Conservation (phyloP, 2,329 filamentous ascomycete species). For the Colletotrichum liriopes region DNA sequence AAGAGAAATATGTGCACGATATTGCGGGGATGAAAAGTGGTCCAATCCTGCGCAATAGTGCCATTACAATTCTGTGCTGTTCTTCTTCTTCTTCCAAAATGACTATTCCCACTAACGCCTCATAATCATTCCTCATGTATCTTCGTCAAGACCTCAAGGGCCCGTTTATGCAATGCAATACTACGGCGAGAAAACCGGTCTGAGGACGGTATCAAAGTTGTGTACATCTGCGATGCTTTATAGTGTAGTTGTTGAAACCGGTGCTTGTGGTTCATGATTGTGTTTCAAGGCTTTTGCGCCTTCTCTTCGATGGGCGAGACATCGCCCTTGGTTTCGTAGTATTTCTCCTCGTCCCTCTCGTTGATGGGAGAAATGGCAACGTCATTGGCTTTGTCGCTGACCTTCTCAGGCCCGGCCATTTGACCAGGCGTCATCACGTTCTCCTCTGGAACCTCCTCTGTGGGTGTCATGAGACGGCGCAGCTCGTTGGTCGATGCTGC, state of each 20-base stretch:
- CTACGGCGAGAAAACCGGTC: neutral
- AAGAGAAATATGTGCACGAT: conserved; percentile 9
- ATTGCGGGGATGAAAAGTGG: neutral
- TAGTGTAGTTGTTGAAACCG: neutral
- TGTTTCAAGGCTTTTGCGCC: conserved; percentile 19
- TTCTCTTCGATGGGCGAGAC: conserved; percentile 29
- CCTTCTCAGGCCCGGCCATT: conserved; percentile 16
- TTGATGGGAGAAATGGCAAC: conserved; percentile 34
- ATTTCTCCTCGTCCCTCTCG: conserved; percentile 36
- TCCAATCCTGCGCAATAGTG: conserved; percentile 8
- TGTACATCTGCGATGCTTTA: neutral
- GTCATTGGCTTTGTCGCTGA: conserved; percentile 12
- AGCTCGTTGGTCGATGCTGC: conserved; percentile 32
- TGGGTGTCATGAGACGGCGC: conserved; percentile 46
- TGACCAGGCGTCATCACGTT: conserved; percentile 28
- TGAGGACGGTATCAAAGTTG: neutral
- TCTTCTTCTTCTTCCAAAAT: neutral
- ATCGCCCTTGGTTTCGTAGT: conserved; percentile 11
- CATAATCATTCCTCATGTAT: conserved; percentile 40
- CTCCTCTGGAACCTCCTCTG: conserved; percentile 45
- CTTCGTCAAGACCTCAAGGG: conserved; percentile 31
- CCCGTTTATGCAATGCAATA: conserved; percentile 37
- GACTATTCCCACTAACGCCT: conserved; percentile 33
- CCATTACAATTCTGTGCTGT: neutral
- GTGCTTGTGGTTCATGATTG: neutral